Evolutionary conservation across 805 yeast genomes (phyloP), one percentile per base, ranked within the genome.

Genomic region (Wickerhamomyces canadensis): DNA sequence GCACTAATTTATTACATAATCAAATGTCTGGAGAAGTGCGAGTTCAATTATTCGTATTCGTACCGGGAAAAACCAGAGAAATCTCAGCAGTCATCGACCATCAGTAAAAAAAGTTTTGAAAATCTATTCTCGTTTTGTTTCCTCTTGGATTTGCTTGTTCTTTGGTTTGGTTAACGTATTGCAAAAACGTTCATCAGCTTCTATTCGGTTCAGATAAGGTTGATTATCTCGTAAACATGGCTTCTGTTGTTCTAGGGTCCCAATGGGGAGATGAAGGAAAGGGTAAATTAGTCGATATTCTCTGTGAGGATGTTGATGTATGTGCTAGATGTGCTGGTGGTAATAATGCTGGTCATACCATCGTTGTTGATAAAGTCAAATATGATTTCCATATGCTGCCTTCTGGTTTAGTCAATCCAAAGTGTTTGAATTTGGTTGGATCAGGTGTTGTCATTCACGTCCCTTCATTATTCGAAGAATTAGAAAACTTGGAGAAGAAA

Each of bases 261-360:
- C 99, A 93, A 67, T 93, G 99, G 99, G 99, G 99, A 48, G 99
- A 93, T 60, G 99, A 93, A 77, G 99, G 99, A 60, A 93, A 93
- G 62, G 99, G 99, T 41, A 93, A 93, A 65, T 75, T 93, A 41
- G 99, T 93, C 34, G 98, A 93, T 61, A 70, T 93, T 39, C 74
- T 93, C 36, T 94, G 98, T 65, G 98, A 91, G 55, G 80, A 86
- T 49, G 83, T 93, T 53, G 98, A 93, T 51, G 91, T 93, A 29
- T 94, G 97, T 62, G 97, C 98, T 21, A 78, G 99, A 62, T 91
- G 98, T 67, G 89, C 84, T 60, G 99, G 99, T 64, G 99, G 99
- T 58, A 93, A 93, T 72, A 93, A 93, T 60, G 99, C 99, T 21
- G 99, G 99, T 25, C 99, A 93, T 63, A 93, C 99, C 31, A 93